Base-by-base conservation (phyloP, 1,284 basidiomycete genomes). In the Irpex rosettiformis region DNA sequence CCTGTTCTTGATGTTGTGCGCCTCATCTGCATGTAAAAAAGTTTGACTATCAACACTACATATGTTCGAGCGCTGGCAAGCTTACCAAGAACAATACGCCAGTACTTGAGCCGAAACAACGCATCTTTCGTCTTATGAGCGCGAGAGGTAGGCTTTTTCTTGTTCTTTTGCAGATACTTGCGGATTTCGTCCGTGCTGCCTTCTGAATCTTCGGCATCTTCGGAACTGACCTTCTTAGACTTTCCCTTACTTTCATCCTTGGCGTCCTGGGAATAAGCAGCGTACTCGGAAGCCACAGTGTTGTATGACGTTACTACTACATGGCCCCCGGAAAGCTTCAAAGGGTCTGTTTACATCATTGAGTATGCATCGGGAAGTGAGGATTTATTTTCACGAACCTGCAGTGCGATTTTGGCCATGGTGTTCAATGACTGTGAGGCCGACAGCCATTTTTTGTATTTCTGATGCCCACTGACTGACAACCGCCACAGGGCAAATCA, bases 1-100 rank as follows among this genome's bases (percentile, higher is more conserved):
- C 59, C 86, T 79, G 68, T 98, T 97, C 81, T 98, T 98, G 78
- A 99, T 98, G 67, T 92, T 95, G 69, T 99, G 96, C 0, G 96
- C 96, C 71, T 99, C 96, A 68, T 98, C 95, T 94, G 58, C 49
- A 28, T 8, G 13, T 10, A 10, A 47, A 10, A 18, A 16, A 11
- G 43, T 45, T 18, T n/a, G 18, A 28, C 40, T 37, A 24, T 51
- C 47, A 37, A 52, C 21, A 27, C 54, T 16, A 24, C n/a, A 48
- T 30, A 54, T 27, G 21, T 29, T 62, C 53, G 48, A 54, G 62
- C 25, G 16, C 54, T 33, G 37, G 30, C n/a, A 49, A 24, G 25
- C 33, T 8, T 61, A 93, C 93, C 93, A 0, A 97, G 79, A 16
- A 96, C 91, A 55, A 96, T 79, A 5, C 95, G 81, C 72, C 86